Base-by-base conservation (phyloP, 2,329 filamentous ascomycete species). In the Remersonia thermophila region DNA sequence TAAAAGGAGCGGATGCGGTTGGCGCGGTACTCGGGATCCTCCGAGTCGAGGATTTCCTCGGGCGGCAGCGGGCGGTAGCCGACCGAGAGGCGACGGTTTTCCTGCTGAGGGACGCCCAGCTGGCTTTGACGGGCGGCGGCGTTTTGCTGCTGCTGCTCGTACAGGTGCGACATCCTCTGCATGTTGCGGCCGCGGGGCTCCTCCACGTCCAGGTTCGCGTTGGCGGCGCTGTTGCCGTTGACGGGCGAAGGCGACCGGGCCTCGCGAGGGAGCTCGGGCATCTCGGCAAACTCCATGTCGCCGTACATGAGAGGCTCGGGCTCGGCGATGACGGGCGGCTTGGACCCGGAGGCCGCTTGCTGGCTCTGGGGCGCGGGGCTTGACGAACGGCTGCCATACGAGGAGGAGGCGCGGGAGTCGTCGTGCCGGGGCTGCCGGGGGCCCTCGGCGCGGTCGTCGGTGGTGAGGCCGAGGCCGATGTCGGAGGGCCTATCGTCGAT, bases 1-100 rank as follows among this genome's bases (percentile, higher is more conserved):
- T 98, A 98, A 66, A 98, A 98, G 3, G 91, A 98, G 56, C 91
- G 76, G 48, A 98, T 98, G 40, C 91, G 79, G 65, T 95, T 96
- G 45, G 91, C 91, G 51, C 91, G 77, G 52, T 89, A 79, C 58
- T 96, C 91, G 0, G 91, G 86, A 55, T 95, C 89, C 54, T 96
- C 91, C 3, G 79, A 74, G 30, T 80, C 75, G 20, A 67, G 70
- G 37, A 83, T 76, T 45, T 93, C 83, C 52, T 87, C 79, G 26
- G 86, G 84, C 4, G 91, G 91, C 43, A 98, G 69, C 15, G 91
- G 91, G 12, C 91, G 80, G 57, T 93, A 71, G 18, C 77, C 76
- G 31, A 80, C 71, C 1, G 77, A 82, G n/a, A 80, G 56, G 38
- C 77, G 67, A 43, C 70, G 70, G 49, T 61, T 65, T 40, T 72